Conservation (phyloP, 2,329 filamentous ascomycete species). For the Fusarium sp. region DNA sequence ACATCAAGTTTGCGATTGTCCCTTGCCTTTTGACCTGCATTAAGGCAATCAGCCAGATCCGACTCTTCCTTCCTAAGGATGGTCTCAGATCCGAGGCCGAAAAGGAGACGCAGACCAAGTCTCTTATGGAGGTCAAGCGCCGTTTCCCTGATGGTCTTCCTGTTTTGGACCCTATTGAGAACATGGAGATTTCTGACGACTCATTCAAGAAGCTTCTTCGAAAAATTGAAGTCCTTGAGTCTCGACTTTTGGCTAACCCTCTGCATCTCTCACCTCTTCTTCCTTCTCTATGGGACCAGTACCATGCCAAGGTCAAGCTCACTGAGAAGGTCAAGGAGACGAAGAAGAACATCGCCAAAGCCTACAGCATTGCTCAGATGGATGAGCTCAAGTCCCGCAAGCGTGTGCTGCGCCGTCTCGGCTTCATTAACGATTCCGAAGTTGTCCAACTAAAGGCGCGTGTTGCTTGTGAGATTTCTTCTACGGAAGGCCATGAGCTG, state of each 20-base stretch:
- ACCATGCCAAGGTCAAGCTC: conserved; percentile 82
- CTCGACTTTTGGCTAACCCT: conserved; percentile 87
- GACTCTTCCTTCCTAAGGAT: conserved; percentile 86
- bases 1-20: conserved; percentile 61
- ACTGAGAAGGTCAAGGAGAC: conserved; percentile 84
- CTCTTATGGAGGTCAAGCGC: conserved; percentile 81
- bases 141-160: conserved; percentile 95
- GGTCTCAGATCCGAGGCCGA: conserved; percentile 74
- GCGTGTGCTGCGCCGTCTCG: conserved; percentile 90
- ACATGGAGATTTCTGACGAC: conserved; percentile 94
- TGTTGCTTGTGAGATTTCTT: conserved; percentile 97
- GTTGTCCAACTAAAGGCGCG: conserved; percentile 97
- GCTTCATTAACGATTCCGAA: conserved; percentile 95
- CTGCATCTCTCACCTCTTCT: conserved; percentile 91
- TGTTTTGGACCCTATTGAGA: conserved; percentile 90
- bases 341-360: conserved; percentile 88
- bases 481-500: conserved; percentile 89
- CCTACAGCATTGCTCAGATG: conserved; percentile 89
- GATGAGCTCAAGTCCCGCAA: conserved; percentile 97
- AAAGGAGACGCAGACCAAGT: conserved; percentile 75
- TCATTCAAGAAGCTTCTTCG: conserved; percentile 91
- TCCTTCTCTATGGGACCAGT: conserved; percentile 87
- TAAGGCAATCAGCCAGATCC: conserved; percentile 84
- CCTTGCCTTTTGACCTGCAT: conserved; percentile 89
- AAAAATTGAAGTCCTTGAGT: conserved; percentile 98